Base-by-base conservation (phyloP, 371 early-diverging fungal genomes). In the Amoeboaphelidium occidentale region DNA sequence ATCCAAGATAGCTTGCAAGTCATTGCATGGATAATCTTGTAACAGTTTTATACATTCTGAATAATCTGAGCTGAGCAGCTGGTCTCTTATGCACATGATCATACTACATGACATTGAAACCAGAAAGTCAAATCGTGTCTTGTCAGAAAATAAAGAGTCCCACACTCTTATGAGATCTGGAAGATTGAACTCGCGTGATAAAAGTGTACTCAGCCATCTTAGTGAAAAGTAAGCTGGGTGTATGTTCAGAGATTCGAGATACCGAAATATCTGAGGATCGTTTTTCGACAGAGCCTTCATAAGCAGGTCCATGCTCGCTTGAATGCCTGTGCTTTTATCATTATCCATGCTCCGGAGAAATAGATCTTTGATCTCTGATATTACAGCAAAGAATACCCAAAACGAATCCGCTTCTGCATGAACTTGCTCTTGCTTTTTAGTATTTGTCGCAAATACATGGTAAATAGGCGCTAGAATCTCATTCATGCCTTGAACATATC, bases 401-500 rank as follows among this genome's bases (percentile, higher is more conserved):
- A 87, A 87, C 0, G 83, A 63, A 55, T 85, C 86, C 1, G 88
- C 84, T 55, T 87, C 88, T 0, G 84, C 82, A 52, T 82, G 74
- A 0, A 76, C 79, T 66, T 14, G 1, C 22, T 32, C 2, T 17
- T 48, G 25, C 28, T 45, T 22, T 23, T 1, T 17, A 53, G 46
- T 23, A 47, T 32, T 14, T 13, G 2, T 51, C 22, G 81, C 78
- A 54, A 80, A 64, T 0, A 83, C 74, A 44, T 79, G 84, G 56
- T 84, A 87, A 23, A 87, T 69, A 0, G 88, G 84, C 2, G 75
- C 84, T 20, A 85, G 55, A 26, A 87, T 58, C 55, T 85, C 81
- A 55, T 84, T 85, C 88, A 87, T 85, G 42, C 88, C 84, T 58
- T 87, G 88, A 13, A 83, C 78, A 57, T 87, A 87, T 0, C 83